Conservation (phyloP, 306 rosid species). For the Rosa rugosa region DNA sequence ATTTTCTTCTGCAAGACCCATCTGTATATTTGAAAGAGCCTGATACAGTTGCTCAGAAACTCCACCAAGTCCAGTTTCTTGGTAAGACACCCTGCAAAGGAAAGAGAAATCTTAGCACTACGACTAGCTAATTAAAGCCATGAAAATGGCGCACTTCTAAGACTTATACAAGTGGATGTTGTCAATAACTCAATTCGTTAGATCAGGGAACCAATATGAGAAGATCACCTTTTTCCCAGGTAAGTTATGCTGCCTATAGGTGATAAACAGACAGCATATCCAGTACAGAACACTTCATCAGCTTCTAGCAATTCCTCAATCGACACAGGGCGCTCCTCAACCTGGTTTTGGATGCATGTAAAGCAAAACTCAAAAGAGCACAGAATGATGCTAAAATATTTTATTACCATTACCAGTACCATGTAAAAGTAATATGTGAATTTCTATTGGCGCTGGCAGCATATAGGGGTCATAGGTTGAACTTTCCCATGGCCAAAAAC, state of each 20-base stretch:
- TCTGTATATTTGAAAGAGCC: conserved; percentile 17
- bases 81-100: conserved; percentile 1
- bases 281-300: conserved; percentile 21
- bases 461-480: not conserved
- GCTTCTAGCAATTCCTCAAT: conserved; percentile 19
- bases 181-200: not conserved
- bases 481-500: not conserved
- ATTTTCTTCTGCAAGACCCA: conserved; percentile 11
- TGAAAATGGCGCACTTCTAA: not conserved
- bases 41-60: conserved; percentile 14
- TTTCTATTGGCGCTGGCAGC: not conserved
- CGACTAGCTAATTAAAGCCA: not conserved
- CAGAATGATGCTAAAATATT: not conserved
- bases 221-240: conserved; percentile 4
- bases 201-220: not conserved
- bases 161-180: no score
- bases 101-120: not conserved
- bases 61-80: not conserved
- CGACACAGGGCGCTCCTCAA: conserved; percentile 16
- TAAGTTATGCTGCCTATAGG: conserved; percentile 22
- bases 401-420: conserved; percentile 3
- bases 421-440: not conserved
- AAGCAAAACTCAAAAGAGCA: not conserved
- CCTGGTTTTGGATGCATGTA: not conserved
- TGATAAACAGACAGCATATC: conserved; percentile 12